A percentile compares a stretch with the other conserved stretches of the same genome.
These are phyloP conservation scores for Blastobotrys elegans DNA, from an alignment of 1,139 yeast species.

Conservation along the genomic window DNA sequence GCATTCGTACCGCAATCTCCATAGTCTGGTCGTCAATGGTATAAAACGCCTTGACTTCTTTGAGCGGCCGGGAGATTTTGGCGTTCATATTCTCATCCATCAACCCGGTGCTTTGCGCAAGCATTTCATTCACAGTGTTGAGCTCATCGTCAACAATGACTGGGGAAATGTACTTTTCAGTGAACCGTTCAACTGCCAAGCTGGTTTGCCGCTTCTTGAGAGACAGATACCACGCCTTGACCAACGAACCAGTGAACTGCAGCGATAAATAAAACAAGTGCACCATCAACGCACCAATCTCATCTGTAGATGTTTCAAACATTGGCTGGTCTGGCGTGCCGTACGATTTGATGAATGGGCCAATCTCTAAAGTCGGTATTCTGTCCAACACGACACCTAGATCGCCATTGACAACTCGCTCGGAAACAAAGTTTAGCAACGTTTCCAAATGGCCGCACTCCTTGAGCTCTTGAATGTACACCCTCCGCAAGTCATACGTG, in stretches of 20 bases:
- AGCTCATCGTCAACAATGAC: conserved; percentile 55
- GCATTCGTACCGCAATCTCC: conserved; percentile 72
- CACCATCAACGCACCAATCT: conserved; percentile 32
- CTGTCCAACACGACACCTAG: conserved; percentile 6
- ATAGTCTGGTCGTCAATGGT: conserved; percentile 83
- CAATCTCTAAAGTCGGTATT: neutral
- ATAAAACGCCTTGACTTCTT: conserved; percentile 70
- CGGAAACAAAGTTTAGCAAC: conserved; percentile 27
- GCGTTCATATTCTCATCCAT: conserved; percentile 57
- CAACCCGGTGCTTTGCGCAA: conserved; percentile 17
- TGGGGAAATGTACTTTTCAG: conserved; percentile 60
- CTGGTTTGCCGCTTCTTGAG: conserved; percentile 55
- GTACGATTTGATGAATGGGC: conserved; percentile 8
- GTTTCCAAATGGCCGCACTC: conserved; percentile 43
- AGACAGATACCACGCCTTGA: conserved; percentile 67
- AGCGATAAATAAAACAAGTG: conserved; percentile 57
- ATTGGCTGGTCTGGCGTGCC: conserved; percentile 7
- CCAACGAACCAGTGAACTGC: conserved; percentile 58
- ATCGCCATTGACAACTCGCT: conserved; percentile 14
- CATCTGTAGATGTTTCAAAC: conserved; percentile 31
- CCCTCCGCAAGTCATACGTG: conserved; percentile 56
- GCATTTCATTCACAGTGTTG: conserved; percentile 42
- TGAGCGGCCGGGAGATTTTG: conserved; percentile 54
- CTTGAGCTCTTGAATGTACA: conserved; percentile 55
- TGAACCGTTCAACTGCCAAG: conserved; percentile 55